These are phyloP conservation scores for Candida silvatica DNA, from an alignment of 805 yeast species.

Conservation along the genomic window DNA sequence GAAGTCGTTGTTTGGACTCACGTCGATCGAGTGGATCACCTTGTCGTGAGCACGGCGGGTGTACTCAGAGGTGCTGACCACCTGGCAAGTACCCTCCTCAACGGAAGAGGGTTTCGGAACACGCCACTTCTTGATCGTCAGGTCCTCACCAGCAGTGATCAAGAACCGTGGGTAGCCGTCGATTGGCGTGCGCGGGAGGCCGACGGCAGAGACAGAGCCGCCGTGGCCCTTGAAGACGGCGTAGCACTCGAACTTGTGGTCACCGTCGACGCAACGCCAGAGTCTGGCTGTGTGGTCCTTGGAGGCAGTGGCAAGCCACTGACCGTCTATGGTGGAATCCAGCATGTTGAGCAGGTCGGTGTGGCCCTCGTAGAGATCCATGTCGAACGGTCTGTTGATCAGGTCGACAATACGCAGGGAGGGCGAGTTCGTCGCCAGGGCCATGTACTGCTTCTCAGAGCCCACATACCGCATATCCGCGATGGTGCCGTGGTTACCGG, in stretches of 20 bases:
- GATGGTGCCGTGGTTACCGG: conserved; percentile 94
- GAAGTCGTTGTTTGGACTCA: conserved; percentile 82
- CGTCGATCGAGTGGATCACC: conserved; percentile 83
- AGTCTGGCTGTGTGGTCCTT: conserved; percentile 81
- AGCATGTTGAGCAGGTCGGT: conserved; percentile 74
- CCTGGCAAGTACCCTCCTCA: conserved; percentile 7
- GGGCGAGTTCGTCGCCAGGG: conserved; percentile 91
- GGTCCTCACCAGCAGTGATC: conserved; percentile 77
- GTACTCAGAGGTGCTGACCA: conserved; percentile 61
- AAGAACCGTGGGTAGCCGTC: conserved; percentile 51
- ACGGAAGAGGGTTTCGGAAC: conserved; percentile 39
- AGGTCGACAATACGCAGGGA: conserved; percentile 70
- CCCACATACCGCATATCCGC: conserved; percentile 83
- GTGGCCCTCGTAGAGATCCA: conserved; percentile 70
- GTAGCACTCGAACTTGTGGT: conserved; percentile 32
- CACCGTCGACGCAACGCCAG: conserved; percentile 58
- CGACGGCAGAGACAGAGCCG: conserved; percentile 77
- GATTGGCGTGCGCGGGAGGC: conserved; percentile 49
- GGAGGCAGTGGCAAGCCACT: conserved; percentile 87
- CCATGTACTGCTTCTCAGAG: conserved; percentile 48
- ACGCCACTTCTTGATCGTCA: conserved; percentile 81
- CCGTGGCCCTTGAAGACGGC: conserved; percentile 81
- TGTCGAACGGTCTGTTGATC: conserved; percentile 45
- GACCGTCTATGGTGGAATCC: conserved; percentile 72
- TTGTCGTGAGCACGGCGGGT: conserved; percentile 96